Evolutionary conservation across 163 green algal species (phyloP), one percentile per base, ranked within the genome.

Genomic region (Scenedesmus sp.): DNA sequence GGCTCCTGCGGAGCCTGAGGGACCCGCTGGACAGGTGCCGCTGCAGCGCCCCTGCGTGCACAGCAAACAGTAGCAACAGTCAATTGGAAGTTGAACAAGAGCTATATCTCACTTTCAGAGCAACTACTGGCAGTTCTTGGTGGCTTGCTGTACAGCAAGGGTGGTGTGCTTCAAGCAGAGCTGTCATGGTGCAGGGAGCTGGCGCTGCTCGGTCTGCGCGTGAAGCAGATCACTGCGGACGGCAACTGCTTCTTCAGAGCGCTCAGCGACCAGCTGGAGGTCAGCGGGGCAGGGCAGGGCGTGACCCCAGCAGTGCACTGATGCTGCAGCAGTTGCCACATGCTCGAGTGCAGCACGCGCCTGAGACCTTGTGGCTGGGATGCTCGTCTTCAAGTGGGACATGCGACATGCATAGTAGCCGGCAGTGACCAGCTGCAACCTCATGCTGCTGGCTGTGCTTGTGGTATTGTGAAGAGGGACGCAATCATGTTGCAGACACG

Each of bases 221-320:
- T 95, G 43, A 94, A 94, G 72, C 78, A 94, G 1, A 90, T 94
- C 72, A 91, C 82, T 78, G 76, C 86, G 46, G 89, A 95, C 83
- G 87, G 91, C 91, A 97, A 96, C 87, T 97, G 94, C 90, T 94
- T 96, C 88, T 97, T 96, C 86, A 86, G 95, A 6, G 87, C 93
- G 3, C 30, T 96, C 7, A 79, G 90, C 0, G 94, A 96, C 86
- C 95, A 96, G 87, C 16, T 94, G 26, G 20, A 94, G 90, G 93
- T 94, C 61, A 81, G 20, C 24, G n/a, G 70, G 30, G 72, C 9
- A 30, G 15, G 13, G 12, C 78, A 40, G 35, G 35, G 22, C 24
- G 7, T 37, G n/a, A 3, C 7, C 22, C 2, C 6, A 1, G 76
- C 76, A 83, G 9, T 16, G 40, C 40, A 35, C 0, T 3, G 20